A percentile compares a stretch with the other conserved stretches of the same genome.
phyloP scores from a whole-genome alignment of 176 grass and related monocot genomes.

The Lolium perenne region DNA sequence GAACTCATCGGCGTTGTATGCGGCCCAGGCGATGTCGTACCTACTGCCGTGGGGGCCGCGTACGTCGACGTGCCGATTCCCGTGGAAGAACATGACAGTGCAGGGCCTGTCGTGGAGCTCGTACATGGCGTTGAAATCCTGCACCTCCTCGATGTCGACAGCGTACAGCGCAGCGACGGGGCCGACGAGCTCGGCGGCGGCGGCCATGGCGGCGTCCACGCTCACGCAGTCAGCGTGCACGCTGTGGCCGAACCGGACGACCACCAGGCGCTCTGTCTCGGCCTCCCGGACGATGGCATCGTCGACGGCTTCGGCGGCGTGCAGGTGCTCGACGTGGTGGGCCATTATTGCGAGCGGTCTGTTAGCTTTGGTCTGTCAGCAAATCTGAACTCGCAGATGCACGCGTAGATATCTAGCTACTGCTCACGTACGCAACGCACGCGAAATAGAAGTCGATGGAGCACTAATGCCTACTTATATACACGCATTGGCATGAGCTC shows the following conservation, averaged over 20 bases:
- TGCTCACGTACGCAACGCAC: too few species aligned
- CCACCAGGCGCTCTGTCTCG: background rate
- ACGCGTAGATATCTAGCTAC: too few species aligned
- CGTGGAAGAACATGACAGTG: slow-evolving; percentile 19
- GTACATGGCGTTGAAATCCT: slow-evolving; percentile 20
- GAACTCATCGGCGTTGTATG: background rate
- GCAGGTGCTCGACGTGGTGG: slow-evolving; percentile 2
- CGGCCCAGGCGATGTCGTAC: background rate
- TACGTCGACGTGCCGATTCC: background rate
- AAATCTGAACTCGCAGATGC: too few species aligned
- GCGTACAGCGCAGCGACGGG: slow-evolving; percentile 1
- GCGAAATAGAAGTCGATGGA: too few species aligned
- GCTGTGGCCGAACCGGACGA: slow-evolving; percentile 17
- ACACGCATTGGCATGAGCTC: too few species aligned
- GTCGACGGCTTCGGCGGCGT: background rate
- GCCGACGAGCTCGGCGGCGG: background rate
- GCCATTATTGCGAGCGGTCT: background rate
- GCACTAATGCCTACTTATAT: too few species aligned
- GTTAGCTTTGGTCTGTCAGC: too few species aligned
- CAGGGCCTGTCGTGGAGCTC: background rate
- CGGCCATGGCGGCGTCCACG: background rate
- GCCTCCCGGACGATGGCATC: background rate
- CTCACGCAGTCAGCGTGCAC: background rate
- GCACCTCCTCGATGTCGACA: slow-evolving; percentile 25
- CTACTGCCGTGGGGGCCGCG: background rate